Evolutionary conservation across 2,329 filamentous ascomycete genomes (phyloP).

Genomic region (Penicillium fuscoglaucum): DNA sequence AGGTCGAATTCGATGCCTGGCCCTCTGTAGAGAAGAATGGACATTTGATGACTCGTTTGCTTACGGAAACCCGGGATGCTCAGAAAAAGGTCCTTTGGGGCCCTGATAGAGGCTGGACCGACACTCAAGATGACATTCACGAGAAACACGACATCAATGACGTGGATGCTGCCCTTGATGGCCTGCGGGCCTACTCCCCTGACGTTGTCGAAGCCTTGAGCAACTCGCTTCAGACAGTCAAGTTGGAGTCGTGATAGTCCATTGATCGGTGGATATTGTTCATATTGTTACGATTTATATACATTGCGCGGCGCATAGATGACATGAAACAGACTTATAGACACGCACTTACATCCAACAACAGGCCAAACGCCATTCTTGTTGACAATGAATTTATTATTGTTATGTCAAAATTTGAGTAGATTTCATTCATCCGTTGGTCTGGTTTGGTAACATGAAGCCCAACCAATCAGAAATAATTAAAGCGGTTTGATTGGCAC

Average conservation of each 20-base stretch:
- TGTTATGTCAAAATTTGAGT: neutral
- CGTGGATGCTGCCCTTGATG: conserved; percentile 18
- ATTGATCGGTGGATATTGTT: neutral
- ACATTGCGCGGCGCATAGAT: conserved; percentile 18
- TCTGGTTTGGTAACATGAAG: conserved; percentile 6
- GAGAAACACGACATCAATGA: conserved; percentile 10
- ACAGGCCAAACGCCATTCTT: neutral
- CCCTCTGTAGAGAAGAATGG: conserved; percentile 53
- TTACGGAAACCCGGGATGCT: conserved; percentile 36
- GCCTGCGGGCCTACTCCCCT: conserved; percentile 10
- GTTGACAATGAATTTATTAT: neutral
- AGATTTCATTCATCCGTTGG: conserved; percentile 10
- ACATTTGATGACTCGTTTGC: conserved; percentile 53
- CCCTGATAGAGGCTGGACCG: conserved; percentile 41
- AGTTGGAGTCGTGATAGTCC: conserved; percentile 13
- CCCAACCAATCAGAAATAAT: conserved; percentile 13
- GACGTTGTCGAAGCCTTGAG: conserved; percentile 14
- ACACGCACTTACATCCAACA: neutral
- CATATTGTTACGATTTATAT: conserved; percentile 9
- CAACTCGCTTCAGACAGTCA: conserved; percentile 17
- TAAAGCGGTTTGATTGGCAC: conserved; percentile 22
- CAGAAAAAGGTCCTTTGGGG: conserved; percentile 43
- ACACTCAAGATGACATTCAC: conserved; percentile 26
- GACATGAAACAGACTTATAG: neutral
- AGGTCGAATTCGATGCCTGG: conserved; percentile 59